phyloP scores from a whole-genome alignment of 2,329 filamentous ascomycete genomes.

The Fusarium agapanthi region DNA sequence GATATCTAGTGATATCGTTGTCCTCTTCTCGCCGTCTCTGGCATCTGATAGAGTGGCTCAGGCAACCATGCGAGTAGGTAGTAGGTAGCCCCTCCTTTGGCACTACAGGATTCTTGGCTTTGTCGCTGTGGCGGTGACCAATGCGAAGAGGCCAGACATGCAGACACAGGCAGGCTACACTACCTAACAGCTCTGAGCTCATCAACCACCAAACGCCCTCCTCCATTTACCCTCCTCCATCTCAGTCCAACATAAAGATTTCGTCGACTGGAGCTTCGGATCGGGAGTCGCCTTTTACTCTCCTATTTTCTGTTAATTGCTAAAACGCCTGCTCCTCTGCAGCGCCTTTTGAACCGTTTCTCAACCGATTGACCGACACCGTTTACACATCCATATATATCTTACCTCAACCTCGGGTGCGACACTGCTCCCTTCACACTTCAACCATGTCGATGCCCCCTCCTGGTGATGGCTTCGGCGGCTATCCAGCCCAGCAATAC shows the following conservation, averaged over 20 bases:
- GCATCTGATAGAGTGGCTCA: conserved; percentile 35
- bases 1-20: conserved; percentile 3
- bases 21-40: conserved; percentile 20
- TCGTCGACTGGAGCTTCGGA: conserved; percentile 36
- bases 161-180: conserved; percentile 6
- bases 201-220: conserved; percentile 32
- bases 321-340: conserved; percentile 13
- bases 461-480: conserved; percentile 58
- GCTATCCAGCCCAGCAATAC: conserved; percentile 46
- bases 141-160: conserved; percentile 43
- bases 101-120: conserved; percentile 31
- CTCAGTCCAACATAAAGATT: conserved; percentile 31
- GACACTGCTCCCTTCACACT: conserved; percentile 41
- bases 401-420: conserved; percentile 34
- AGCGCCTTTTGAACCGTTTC: conserved; percentile 9
- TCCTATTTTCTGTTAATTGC: not conserved
- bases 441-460: conserved; percentile 66
- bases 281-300: conserved; percentile 22
- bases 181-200: conserved; percentile 40
- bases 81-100: conserved; percentile 35
- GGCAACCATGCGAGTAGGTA: conserved; percentile 13
- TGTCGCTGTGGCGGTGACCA: conserved; percentile 41
- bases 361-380: conserved; percentile 26
- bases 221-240: conserved; percentile 27
- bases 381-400: conserved; percentile 9